Percentiles rank a stretch among this genome's conserved stretches.
phyloP scores from a whole-genome alignment of 768 basidiomycete genomes.

The Coprinopsis marcescibilis region DNA sequence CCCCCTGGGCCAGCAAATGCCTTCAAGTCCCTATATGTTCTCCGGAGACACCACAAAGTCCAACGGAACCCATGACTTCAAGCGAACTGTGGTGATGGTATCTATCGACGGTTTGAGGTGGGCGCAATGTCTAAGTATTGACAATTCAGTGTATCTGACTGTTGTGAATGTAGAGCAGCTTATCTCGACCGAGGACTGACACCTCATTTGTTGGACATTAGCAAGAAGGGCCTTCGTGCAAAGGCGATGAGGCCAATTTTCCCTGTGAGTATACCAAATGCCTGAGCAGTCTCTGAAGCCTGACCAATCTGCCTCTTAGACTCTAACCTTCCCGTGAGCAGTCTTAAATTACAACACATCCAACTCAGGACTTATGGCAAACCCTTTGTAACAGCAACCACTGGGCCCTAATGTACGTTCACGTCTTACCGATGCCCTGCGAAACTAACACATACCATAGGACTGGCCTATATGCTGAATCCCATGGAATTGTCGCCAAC shows the following conservation, averaged over 20 bases:
- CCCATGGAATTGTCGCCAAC: slow-evolving; percentile 88
- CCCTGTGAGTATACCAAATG: slow-evolving; percentile 43
- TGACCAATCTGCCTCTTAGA: slow-evolving; percentile 37
- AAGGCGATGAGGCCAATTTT: slow-evolving; percentile 87
- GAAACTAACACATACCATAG: slow-evolving; percentile 30
- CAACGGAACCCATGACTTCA: slow-evolving; percentile 83
- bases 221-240: slow-evolving; percentile 78
- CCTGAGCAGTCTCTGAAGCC: slow-evolving; percentile 4
- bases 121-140: slow-evolving; percentile 13
- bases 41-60: slow-evolving; percentile 41
- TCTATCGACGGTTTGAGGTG: slow-evolving; percentile 87
- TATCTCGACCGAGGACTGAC: slow-evolving; percentile 84
- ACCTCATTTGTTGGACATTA: slow-evolving; percentile 75
- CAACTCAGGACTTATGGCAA: slow-evolving; percentile 6
- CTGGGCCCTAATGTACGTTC: slow-evolving; percentile 74
- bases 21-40: background rate
- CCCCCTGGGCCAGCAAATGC: no score
- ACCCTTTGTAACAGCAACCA: slow-evolving; percentile 62
- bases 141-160: background rate
- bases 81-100: slow-evolving; percentile 74
- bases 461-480: slow-evolving; percentile 87
- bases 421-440: background rate
- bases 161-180: slow-evolving; percentile 52
- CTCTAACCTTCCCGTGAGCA: slow-evolving; percentile 84
- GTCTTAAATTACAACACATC: background rate